These are phyloP conservation scores for Microsporum audouinii DNA, from an alignment of 2,329 filamentous ascomycete species.

Conservation along the genomic window DNA sequence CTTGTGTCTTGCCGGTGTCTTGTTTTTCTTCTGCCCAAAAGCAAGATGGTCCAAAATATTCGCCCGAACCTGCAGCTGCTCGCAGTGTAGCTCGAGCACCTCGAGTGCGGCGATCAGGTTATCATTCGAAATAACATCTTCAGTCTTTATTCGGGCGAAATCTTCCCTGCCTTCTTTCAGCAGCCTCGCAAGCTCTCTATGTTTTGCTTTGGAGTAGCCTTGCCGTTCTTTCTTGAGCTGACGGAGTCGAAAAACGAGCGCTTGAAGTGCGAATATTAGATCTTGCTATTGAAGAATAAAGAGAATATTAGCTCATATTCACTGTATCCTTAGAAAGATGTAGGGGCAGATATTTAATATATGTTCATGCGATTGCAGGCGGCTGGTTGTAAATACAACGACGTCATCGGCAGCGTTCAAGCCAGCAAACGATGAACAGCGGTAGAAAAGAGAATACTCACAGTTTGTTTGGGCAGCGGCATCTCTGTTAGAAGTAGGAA, in stretches of 20 bases:
- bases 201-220: constrained; percentile 17
- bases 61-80: constrained; percentile 16
- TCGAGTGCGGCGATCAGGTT: constrained; percentile 16
- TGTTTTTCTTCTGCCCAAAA: constrained; percentile 13
- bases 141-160: constrained; percentile 17
- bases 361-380: neutral
- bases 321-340: neutral
- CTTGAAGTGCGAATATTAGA: constrained; percentile 16
- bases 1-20: neutral
- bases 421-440: neutral
- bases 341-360: neutral
- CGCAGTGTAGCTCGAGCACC: constrained; percentile 17
- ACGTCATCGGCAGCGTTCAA: neutral
- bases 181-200: constrained; percentile 17
- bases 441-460: constrained; percentile 1
- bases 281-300: constrained; percentile 11
- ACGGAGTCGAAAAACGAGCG: constrained; percentile 16
- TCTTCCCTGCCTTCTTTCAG: constrained; percentile 16
- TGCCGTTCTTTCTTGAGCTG: constrained; percentile 17
- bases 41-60: constrained; percentile 19
- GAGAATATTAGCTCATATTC: neutral
- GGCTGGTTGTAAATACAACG: neutral
- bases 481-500: constrained; percentile 5
- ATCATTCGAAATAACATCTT: constrained; percentile 18
- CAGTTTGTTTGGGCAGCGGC: constrained; percentile 16